phyloP scores from a whole-genome alignment of 2,329 filamentous ascomycete species.

The Aspergillus sp. region DNA sequence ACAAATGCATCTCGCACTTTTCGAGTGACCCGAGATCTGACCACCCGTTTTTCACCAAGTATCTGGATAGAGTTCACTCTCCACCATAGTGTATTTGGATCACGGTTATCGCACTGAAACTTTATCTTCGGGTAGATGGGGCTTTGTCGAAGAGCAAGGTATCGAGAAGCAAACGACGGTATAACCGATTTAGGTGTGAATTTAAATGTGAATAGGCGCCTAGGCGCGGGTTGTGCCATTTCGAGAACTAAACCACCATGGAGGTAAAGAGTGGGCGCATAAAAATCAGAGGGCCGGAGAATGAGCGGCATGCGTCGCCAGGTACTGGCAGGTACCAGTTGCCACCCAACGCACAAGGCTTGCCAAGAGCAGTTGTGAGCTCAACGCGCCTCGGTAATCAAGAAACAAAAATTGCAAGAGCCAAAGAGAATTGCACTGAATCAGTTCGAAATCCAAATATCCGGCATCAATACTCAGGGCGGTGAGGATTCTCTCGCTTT shows the following conservation, averaged over 20 bases:
- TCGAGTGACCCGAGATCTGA: constrained; percentile 48
- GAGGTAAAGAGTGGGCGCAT: not conserved
- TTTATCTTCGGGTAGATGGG: constrained; percentile 39
- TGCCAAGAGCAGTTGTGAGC: not conserved
- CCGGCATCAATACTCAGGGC: constrained; percentile 7
- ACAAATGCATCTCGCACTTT: constrained; percentile 47
- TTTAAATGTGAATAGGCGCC: constrained; percentile 23
- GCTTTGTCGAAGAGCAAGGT: constrained; percentile 28
- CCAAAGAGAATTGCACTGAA: not conserved
- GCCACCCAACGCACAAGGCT: not conserved
- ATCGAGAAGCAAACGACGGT: constrained; percentile 31
- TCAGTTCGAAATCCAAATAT: not conserved
- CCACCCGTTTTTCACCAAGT: constrained; percentile 39
- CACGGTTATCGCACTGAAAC: constrained; percentile 38
- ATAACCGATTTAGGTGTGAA: constrained; percentile 25
- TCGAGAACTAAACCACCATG: not conserved
- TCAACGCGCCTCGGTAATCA: not conserved
- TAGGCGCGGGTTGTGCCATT: constrained; percentile 21
- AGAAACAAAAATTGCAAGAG: not conserved
- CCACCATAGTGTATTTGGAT: constrained; percentile 51
- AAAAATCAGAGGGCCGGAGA: not conserved
- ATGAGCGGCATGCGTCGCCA: not conserved
- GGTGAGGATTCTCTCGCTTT: constrained; percentile 8
- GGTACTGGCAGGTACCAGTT: not conserved
- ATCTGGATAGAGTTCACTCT: constrained; percentile 33